A percentile compares a stretch with the other conserved stretches of the same genome.
Conservation (phyloP, 305 asterid genomes). For the Lippia alba region DNA sequence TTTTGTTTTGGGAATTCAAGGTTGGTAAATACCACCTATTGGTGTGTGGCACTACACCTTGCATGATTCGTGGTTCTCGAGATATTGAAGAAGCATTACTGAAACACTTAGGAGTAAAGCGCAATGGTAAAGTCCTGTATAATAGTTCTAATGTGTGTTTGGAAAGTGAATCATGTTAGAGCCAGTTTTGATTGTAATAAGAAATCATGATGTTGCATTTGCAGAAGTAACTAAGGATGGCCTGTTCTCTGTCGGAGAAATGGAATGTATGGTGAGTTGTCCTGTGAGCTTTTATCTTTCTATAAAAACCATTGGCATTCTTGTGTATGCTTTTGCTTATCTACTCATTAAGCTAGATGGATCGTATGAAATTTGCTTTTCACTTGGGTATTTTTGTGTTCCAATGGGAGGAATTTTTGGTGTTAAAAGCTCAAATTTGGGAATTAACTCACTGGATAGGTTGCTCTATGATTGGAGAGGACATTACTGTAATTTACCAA, state of each 20-base stretch:
- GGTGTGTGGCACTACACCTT: slow-evolving; percentile 98
- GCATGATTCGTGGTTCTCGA: slow-evolving; percentile 98
- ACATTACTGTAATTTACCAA: background rate
- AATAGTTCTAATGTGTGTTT: slow-evolving; percentile 7
- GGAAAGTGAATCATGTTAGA: slow-evolving; percentile 19
- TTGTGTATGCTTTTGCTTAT: slow-evolving; percentile 20
- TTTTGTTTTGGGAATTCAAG: slow-evolving; percentile 47
- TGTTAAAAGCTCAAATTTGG: slow-evolving; percentile 1
- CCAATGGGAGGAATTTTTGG: background rate
- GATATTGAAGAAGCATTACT: slow-evolving; percentile 87
- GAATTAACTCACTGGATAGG: background rate
- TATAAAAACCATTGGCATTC: slow-evolving; percentile 25
- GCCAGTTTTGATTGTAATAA: slow-evolving; percentile 33
- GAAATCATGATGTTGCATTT: slow-evolving; percentile 34
- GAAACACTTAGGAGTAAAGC: slow-evolving; percentile 91
- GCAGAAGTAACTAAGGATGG: slow-evolving; percentile 99
- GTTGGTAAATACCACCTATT: slow-evolving; percentile 96
- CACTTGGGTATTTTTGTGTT: background rate
- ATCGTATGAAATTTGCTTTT: background rate
- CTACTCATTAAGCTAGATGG: slow-evolving; percentile 20
- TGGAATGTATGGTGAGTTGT: slow-evolving; percentile 96
- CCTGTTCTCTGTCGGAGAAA: slow-evolving; percentile 97
- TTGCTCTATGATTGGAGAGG: background rate
- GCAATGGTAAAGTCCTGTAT: slow-evolving; percentile 67
- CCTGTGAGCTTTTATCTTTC: slow-evolving; percentile 15